A percentile compares a stretch with the other conserved stretches of the same genome.
These are phyloP conservation scores for Blastocystis sp. DNA, from an alignment of 352 stramenopile genomes.

Conservation along the genomic window DNA sequence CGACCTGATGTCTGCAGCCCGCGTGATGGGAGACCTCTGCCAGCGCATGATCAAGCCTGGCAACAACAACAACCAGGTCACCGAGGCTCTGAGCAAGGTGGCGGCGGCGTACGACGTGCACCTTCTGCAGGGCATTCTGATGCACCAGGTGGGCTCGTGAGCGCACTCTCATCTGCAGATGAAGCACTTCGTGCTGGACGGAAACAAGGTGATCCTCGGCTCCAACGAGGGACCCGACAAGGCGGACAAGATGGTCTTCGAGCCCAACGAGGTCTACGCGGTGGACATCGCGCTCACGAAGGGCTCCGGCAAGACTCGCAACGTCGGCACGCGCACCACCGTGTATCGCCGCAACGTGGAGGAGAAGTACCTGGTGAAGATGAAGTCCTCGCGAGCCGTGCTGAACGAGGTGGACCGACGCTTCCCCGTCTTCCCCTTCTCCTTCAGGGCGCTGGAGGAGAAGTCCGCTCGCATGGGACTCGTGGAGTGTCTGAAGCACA, in stretches of 20 bases:
- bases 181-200: conserved; percentile 84
- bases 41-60: conserved; percentile 90
- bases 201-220: conserved; percentile 88
- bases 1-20: conserved; percentile 90
- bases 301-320: conserved; percentile 87
- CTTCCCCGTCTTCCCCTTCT: conserved; percentile 96
- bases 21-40: conserved; percentile 92
- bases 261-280: conserved; percentile 93
- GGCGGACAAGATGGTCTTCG: conserved; percentile 81
- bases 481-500: conserved; percentile 93
- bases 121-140: conserved; percentile 89
- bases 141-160: conserved; percentile 92
- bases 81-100: conserved; percentile 86
- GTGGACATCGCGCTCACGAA: conserved; percentile 97
- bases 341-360: conserved; percentile 98
- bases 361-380: conserved; percentile 89
- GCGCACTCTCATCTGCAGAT: conserved; percentile 9
- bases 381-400: conserved; percentile 86
- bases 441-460: conserved; percentile 72
- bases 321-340: conserved; percentile 80
- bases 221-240: conserved; percentile 81
- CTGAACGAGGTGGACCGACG: conserved; percentile 95
- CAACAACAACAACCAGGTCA: conserved; percentile 78
- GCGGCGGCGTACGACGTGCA: conserved; percentile 91
- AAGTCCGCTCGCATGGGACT: conserved; percentile 90